Evolutionary conservation across 2,329 filamentous ascomycete genomes (phyloP), one percentile per base, ranked within the genome.

Genomic region (Aspergillus puulaauensis): DNA sequence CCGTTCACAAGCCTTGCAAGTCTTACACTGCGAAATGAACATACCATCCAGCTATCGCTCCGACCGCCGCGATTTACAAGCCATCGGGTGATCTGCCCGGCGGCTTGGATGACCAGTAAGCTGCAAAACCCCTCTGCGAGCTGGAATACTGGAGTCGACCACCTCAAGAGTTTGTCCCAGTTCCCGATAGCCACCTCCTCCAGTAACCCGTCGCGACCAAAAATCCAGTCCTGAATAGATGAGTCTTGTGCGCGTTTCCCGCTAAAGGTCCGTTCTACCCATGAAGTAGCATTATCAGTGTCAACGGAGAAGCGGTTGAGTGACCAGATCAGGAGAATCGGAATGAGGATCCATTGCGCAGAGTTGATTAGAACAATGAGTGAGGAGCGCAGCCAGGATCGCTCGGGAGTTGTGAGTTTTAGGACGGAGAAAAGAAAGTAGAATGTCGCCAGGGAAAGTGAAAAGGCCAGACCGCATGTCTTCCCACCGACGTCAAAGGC

Each of bases 401-500:
- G 79, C 24, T 89, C 86, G n/a, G 93, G 91, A 0, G 93, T 96
- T 14, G 87, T 82, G 60, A 97, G 83, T 70, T 90, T 90, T 64
- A 95, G 80, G 62, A 86, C 79, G 56, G 92, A 96, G 78, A 95
- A 92, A 74, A 91, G 77, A 73, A 96, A 89, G 80, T 98, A 98
- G 82, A 96, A 98, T 68, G 84, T 82, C 66, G 93, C 93, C 54
- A 98, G 85, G 48, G 90, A 86, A 54, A 98, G 84, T 72, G 92
- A 97, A 80, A 96, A 98, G 62, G 92, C 93, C 70, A 99, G 83
- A 59, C 95, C 95, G 71, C 92, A 96, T 68, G 95, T 93, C 70
- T 91, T 88, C 61, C 95, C 95, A 73, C 95, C 95, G 70, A 98
- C 93, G 85, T 99, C 95, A 80, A 98, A 98, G 70, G 93, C 91